Evolutionary conservation across 768 basidiomycete genomes (phyloP).

Genomic region (Lentinula boryana): DNA sequence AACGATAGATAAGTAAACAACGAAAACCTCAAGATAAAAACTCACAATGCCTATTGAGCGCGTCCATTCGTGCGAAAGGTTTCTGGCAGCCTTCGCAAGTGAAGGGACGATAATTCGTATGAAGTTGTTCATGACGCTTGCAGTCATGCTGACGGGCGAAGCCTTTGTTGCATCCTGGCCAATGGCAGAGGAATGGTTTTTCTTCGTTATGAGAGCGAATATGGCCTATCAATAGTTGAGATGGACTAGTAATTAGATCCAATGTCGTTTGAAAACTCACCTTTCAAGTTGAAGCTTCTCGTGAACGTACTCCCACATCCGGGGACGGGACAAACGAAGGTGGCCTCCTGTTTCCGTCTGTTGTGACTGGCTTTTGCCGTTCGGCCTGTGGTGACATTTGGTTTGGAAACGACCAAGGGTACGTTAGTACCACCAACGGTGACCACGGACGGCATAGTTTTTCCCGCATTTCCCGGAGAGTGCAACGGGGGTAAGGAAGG

Average conservation of each 20-base stretch:
- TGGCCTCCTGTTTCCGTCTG: conserved; percentile 83
- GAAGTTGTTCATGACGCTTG: conserved; percentile 92
- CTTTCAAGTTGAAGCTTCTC: conserved; percentile 89
- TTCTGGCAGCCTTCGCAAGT: conserved; percentile 90
- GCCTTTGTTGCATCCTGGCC: conserved; percentile 92
- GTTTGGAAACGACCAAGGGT: conserved; percentile 42
- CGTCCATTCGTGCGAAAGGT: conserved; percentile 93
- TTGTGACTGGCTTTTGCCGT: conserved; percentile 84
- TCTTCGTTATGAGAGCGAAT: conserved; percentile 93
- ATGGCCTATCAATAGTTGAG: conserved; percentile 50
- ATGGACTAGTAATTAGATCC: too few species aligned
- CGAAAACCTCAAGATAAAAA: conserved; percentile 14
- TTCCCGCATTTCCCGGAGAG: not conserved
- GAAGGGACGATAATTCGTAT: conserved; percentile 89
- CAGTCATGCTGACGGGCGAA: conserved; percentile 95
- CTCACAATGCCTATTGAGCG: conserved; percentile 88
- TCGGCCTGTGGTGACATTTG: conserved; percentile 86
- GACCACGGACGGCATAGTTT: conserved; percentile 1
- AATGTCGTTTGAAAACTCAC: conserved; percentile 28
- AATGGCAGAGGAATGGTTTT: conserved; percentile 91
- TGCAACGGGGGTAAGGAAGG: conserved; percentile 2
- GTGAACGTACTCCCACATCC: conserved; percentile 89
- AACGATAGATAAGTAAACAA: not conserved
- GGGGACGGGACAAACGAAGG: conserved; percentile 75
- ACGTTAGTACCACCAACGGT: conserved; percentile 9